Percentiles rank a stretch among this genome's conserved stretches.
Evolutionary conservation across 352 stramenopile genomes (phyloP).

Genomic region (Phytophthora cajani): DNA sequence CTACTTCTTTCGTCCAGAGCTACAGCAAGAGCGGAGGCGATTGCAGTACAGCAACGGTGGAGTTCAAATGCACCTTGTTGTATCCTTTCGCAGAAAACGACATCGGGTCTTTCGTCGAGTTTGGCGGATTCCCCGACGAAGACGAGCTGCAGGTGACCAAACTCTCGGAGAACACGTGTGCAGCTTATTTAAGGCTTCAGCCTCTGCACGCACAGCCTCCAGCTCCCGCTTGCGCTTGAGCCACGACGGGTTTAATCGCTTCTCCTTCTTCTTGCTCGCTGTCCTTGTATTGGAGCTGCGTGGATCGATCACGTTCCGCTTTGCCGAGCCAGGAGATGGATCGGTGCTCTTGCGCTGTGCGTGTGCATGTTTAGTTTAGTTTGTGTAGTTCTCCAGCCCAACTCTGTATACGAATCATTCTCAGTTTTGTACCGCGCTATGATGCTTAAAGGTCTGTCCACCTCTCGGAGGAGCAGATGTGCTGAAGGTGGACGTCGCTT

Average conservation of each 20-base stretch:
- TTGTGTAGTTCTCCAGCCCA: too few relatives aligned
- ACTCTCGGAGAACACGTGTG: background rate
- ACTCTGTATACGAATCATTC: too few relatives aligned
- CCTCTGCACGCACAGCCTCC: slow-evolving; percentile 2
- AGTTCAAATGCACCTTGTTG: background rate
- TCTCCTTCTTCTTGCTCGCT: slow-evolving; percentile 6
- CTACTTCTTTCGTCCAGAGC: too few relatives aligned
- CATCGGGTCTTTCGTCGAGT: background rate
- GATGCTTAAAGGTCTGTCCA: too few relatives aligned
- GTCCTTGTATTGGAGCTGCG: background rate
- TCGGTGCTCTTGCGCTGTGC: too few relatives aligned
- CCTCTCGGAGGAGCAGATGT: too few relatives aligned
- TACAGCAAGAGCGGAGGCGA: background rate
- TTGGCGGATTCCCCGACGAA: background rate
- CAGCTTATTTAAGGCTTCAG: background rate
- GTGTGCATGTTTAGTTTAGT: too few relatives aligned
- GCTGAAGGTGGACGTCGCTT: too few relatives aligned
- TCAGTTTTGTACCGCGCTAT: too few relatives aligned
- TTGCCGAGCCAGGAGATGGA: too few relatives aligned
- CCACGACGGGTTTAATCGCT: slow-evolving; percentile 4
- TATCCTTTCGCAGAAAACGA: background rate
- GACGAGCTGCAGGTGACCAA: background rate
- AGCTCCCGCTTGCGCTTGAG: slow-evolving; percentile 17
- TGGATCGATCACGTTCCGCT: background rate
- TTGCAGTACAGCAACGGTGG: background rate